Evolutionary conservation across 176 grass and related monocot genomes (phyloP).

Genomic region (Oryza australiensis): DNA sequence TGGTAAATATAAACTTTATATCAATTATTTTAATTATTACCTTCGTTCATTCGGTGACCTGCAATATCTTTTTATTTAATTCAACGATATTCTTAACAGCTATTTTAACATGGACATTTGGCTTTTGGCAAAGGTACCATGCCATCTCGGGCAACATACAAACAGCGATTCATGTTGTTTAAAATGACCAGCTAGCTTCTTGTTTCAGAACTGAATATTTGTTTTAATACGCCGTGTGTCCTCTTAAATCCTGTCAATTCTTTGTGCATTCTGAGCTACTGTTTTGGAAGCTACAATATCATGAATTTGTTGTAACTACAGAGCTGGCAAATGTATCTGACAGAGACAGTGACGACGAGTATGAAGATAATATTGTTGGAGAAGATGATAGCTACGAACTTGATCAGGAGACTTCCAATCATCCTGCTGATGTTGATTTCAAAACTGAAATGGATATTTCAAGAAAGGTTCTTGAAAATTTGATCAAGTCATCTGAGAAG

Average conservation of each 20-base stretch:
- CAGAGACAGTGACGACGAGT: slow-evolving; percentile 52
- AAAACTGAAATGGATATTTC: slow-evolving; percentile 66
- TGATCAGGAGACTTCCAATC: slow-evolving; percentile 44
- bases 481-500: slow-evolving; percentile 67
- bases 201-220: not conserved
- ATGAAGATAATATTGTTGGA: slow-evolving; percentile 52
- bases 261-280: slow-evolving; percentile 20
- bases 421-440: slow-evolving; percentile 62
- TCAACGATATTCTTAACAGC: not conserved
- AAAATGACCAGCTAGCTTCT: not conserved
- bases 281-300: slow-evolving; percentile 7
- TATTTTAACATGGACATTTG: not conserved
- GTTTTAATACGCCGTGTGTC: not conserved
- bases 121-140: not conserved
- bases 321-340: slow-evolving; percentile 41
- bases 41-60: not conserved
- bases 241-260: not conserved
- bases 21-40: not conserved
- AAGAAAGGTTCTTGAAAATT: slow-evolving; percentile 79
- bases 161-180: not conserved
- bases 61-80: slow-evolving; percentile 15
- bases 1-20: slow-evolving; percentile 45
- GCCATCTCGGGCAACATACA: not conserved
- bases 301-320: slow-evolving; percentile 44
- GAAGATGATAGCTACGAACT: slow-evolving; percentile 48